phyloP scores from a whole-genome alignment of 2,329 filamentous ascomycete genomes.

The Fusarium euwallaceae region DNA sequence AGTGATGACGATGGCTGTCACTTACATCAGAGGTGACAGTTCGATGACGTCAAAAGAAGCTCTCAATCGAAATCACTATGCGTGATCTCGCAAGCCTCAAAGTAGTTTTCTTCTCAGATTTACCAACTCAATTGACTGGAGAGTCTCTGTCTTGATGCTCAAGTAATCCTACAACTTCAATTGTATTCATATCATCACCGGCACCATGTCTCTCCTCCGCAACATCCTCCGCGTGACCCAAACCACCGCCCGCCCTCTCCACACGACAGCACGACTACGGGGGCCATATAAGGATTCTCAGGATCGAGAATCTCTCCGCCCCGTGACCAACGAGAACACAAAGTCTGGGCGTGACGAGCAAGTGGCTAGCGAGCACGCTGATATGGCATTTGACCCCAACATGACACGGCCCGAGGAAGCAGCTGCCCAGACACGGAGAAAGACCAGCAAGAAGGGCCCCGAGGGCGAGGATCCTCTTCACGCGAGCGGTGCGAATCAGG shows the following conservation, averaged over 20 bases:
- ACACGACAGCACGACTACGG: slow-evolving; percentile 46
- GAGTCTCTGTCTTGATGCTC: neutral
- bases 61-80: slow-evolving; percentile 1
- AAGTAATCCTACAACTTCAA: neutral
- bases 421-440: slow-evolving; percentile 63
- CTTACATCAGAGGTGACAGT: slow-evolving; percentile 24
- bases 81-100: slow-evolving; percentile 2
- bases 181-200: neutral
- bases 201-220: slow-evolving; percentile 40
- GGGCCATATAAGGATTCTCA: slow-evolving; percentile 65
- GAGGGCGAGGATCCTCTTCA: slow-evolving; percentile 53
- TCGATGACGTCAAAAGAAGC: slow-evolving; percentile 34
- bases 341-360: slow-evolving; percentile 76
- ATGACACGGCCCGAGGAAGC: slow-evolving; percentile 76
- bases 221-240: slow-evolving; percentile 34
- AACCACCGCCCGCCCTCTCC: slow-evolving; percentile 48
- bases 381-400: slow-evolving; percentile 77
- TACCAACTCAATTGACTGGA: slow-evolving; percentile 10
- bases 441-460: slow-evolving; percentile 49
- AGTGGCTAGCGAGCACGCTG: slow-evolving; percentile 64
- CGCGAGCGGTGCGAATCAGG: slow-evolving; percentile 60
- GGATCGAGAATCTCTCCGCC: slow-evolving; percentile 74
- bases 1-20: slow-evolving; percentile 30
- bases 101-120: slow-evolving; percentile 1
- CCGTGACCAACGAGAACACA: slow-evolving; percentile 75